Percentiles rank a stretch among this genome's conserved stretches.
phyloP scores from a whole-genome alignment of 2,329 filamentous ascomycete species.

The Onygena corvina region DNA sequence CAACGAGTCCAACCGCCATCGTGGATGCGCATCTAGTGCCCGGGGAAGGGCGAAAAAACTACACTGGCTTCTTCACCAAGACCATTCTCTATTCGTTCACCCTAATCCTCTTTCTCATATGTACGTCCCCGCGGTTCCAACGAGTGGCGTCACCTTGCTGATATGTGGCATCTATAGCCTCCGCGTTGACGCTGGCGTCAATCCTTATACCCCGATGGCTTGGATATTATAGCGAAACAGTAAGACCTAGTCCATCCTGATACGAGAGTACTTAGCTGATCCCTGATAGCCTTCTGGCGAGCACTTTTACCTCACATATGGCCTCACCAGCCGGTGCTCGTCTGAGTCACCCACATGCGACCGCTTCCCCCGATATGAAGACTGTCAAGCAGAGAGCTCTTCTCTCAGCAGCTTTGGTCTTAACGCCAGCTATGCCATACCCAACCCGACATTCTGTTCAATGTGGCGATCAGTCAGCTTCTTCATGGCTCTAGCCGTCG shows the following conservation, averaged over 20 bases:
- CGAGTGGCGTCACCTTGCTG: background rate
- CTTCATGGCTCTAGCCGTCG: slow-evolving; percentile 68
- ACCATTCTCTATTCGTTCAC: slow-evolving; percentile 37
- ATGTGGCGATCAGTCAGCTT: slow-evolving; percentile 87
- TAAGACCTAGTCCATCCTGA: slow-evolving; percentile 17
- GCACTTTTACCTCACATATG: slow-evolving; percentile 54
- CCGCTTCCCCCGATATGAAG: slow-evolving; percentile 53
- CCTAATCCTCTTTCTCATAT: slow-evolving; percentile 34
- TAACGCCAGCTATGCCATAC: background rate
- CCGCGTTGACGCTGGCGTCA: slow-evolving; percentile 34
- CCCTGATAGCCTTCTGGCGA: slow-evolving; percentile 18
- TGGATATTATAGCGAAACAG: slow-evolving; percentile 36
- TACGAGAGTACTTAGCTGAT: background rate
- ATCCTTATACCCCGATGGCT: slow-evolving; percentile 40
- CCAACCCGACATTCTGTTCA: slow-evolving; percentile 55
- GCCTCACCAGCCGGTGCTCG: slow-evolving; percentile 71
- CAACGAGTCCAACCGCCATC: slow-evolving; percentile 14
- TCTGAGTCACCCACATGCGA: slow-evolving; percentile 46
- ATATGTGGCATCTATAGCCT: slow-evolving; percentile 25
- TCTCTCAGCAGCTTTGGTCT: background rate
- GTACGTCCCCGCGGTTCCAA: slow-evolving; percentile 22
- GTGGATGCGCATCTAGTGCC: slow-evolving; percentile 36
- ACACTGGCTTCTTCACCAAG: slow-evolving; percentile 39
- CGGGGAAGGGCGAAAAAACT: slow-evolving; percentile 33
- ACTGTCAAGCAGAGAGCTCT: slow-evolving; percentile 41